Evolutionary conservation across 805 yeast genomes (phyloP), one percentile per base, ranked within the genome.

Genomic region (Lipomyces sp.): DNA sequence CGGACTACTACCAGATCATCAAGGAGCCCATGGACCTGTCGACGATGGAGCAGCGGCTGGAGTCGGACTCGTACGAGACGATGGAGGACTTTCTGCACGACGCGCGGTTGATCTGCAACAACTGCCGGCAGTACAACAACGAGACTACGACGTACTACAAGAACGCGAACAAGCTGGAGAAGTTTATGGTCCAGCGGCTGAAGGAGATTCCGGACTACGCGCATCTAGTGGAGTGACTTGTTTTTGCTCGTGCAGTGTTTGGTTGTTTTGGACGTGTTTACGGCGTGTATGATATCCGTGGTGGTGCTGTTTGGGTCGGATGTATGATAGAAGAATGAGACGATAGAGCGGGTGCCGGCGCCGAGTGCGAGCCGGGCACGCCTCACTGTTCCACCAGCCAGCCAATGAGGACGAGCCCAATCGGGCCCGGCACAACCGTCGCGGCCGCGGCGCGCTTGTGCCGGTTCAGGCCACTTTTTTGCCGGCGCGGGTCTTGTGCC

Each of bases 1-100:
- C 95, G 1, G 98, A 93, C 69, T 93, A 93, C 65, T 93, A 91
- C 68, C 95, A 88, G 59, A 93, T 93, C 26, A 91, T 93, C 58
- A 89, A 89, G 65, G 97, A 93, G 66, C 98, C 99, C 5, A 93
- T 93, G 98, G 58, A 93, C 66, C 73, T 93, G 49, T 82, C 93
- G 38, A 89, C 97, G 0, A 93, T 93, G 96, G 98, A 93, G 65
- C 83, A 79, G 64, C 88, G 90, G 66, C 74, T 93, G 32, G 98
- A 91, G 57, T 87, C 86, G 63, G 96, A 93, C 69, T 85, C 85
- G 60, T 93, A 93, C 68, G 87, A 86, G 57, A 80, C 85, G 13
- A 84, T 93, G 78, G 96, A 89, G 61, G 91, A 89, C 63, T 93
- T 90, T 66, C 76, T 90, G 50, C 86, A 89, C 67, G 99, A 93